A percentile compares a stretch with the other conserved stretches of the same genome.
Conservation (phyloP, 805 yeast genomes). For the Cephaloascus albidus region DNA sequence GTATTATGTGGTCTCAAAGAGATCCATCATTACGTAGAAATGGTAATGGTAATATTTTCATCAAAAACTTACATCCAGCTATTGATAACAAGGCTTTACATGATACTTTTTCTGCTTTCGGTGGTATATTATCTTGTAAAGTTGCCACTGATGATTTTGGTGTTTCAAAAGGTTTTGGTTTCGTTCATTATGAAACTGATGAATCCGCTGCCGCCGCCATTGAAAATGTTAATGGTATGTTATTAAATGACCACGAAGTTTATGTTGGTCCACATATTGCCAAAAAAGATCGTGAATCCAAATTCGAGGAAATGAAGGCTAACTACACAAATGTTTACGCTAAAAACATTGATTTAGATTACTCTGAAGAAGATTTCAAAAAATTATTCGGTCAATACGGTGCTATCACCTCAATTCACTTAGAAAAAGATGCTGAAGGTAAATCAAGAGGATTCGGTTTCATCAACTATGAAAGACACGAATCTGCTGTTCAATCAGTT, state of each 20-base stretch:
- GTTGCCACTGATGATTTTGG: slow-evolving; percentile 93
- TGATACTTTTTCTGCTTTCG: slow-evolving; percentile 96
- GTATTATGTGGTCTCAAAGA: slow-evolving; percentile 99
- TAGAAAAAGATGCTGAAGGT: slow-evolving; percentile 77
- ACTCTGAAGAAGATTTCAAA: slow-evolving; percentile 61
- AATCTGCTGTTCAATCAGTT: slow-evolving; percentile 83
- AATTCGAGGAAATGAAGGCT: slow-evolving; percentile 81
- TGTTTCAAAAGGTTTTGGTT: slow-evolving; percentile 90
- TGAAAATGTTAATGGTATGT: slow-evolving; percentile 97
- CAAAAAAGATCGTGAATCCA: slow-evolving; percentile 89
- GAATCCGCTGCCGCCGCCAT: slow-evolving; percentile 93
- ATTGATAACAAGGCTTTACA: slow-evolving; percentile 98
- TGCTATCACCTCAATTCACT: slow-evolving; percentile 69
- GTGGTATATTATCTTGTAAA: slow-evolving; percentile 92
- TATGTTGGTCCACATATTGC: slow-evolving; percentile 92
- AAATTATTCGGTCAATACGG: slow-evolving; percentile 70
- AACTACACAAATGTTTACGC: slow-evolving; percentile 94
- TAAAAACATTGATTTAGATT: slow-evolving; percentile 75
- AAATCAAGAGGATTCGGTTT: slow-evolving; percentile 95
- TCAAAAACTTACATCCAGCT: slow-evolving; percentile 96
- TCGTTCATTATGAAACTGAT: slow-evolving; percentile 90
- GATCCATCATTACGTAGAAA: slow-evolving; percentile 92
- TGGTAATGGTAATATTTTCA: slow-evolving; percentile 95
- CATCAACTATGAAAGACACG: slow-evolving; percentile 83
- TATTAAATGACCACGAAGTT: slow-evolving; percentile 91